Evolutionary conservation across 2,329 filamentous ascomycete genomes (phyloP), one percentile per base, ranked within the genome.

Genomic region (Penicillium fuscoglaucum): DNA sequence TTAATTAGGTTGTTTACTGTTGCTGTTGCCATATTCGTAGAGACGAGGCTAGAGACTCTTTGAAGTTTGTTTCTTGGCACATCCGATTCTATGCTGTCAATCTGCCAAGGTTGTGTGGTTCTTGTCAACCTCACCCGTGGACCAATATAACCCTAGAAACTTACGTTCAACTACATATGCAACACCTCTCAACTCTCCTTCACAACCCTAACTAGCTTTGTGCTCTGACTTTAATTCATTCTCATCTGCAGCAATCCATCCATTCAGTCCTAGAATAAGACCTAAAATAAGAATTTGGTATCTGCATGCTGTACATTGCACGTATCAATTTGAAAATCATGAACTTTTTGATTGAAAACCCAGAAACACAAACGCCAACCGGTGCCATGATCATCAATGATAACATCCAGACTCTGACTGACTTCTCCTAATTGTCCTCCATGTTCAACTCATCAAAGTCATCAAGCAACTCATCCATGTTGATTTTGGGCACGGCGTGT

Each of bases 391-490:
- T 67, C 60, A 46, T 68, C 62, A 66, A 64, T 63, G 61, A 68
- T 66, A 64, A 66, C 62, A 64, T 55, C 55, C 45, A 17, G 13
- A 33, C 24, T 45, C 55, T 2, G 8, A 28, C 7, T 28, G 28
- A 28, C 26, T 28, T 28, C 50, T 52, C 62, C 61, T 72, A 60
- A 17, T 89, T 86, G 62, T 85, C 50, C 24, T 52, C 77, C 78
- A 96, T 87, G 58, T 71, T 70, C 45, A 72, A 37, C 37, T 67
- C 63, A 54, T 68, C 66, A 60, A 71, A 72, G 55, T 70, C 63
- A 60, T 66, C 66, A 45, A 72, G 71, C 12, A 73, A 62, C 31
- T 69, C 90, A 21, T 93, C 84, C 86, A 93, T 87, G 71, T 87
- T 82, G 65, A 95, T 88, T 68, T 84, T 82, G 4, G 90, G 90